Percentiles rank a stretch among this genome's conserved stretches.
phyloP scores from a whole-genome alignment of 2,329 filamentous ascomycete species.

The Alternaria dauci region DNA sequence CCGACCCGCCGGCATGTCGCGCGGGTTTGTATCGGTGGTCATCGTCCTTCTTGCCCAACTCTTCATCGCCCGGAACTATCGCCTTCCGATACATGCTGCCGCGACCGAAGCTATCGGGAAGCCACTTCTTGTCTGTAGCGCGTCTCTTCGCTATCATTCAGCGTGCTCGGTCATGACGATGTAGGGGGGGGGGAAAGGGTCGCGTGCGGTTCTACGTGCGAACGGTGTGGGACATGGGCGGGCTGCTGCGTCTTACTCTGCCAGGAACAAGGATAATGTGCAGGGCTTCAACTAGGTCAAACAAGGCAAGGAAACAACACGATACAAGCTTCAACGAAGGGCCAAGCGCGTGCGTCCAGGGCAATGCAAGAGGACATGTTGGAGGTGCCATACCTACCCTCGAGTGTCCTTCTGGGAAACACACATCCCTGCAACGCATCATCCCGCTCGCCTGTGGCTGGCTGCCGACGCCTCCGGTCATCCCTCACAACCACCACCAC shows the following conservation, averaged over 20 bases:
- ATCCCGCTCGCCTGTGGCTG: constrained; percentile 8
- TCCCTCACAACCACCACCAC: neutral
- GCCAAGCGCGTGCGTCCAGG: neutral
- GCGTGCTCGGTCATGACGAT: constrained; percentile 35
- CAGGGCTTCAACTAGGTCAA: neutral
- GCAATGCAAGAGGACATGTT: constrained; percentile 20
- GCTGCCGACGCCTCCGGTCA: neutral
- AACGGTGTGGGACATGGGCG: constrained; percentile 28
- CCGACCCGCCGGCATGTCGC: constrained; percentile 43
- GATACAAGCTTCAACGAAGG: neutral
- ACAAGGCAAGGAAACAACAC: neutral
- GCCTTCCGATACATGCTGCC: constrained; percentile 50
- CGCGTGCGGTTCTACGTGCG: constrained; percentile 16
- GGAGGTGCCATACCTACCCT: constrained; percentile 9
- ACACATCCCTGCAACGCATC: constrained; percentile 16
- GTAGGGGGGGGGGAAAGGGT: constrained; percentile 17
- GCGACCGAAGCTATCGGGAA: constrained; percentile 37
- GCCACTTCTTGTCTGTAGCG: constrained; percentile 35
- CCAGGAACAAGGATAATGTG: neutral
- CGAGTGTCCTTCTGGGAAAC: constrained; percentile 1
- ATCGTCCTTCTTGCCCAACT: constrained; percentile 72
- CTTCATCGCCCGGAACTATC: constrained; percentile 64
- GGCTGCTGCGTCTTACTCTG: neutral
- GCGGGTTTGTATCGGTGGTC: constrained; percentile 59
- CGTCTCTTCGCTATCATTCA: constrained; percentile 35